Evolutionary conservation across 192 early-diverging fungal species (phyloP), one percentile per base, ranked within the genome.

Genomic region (Mortierella hygrophila): DNA sequence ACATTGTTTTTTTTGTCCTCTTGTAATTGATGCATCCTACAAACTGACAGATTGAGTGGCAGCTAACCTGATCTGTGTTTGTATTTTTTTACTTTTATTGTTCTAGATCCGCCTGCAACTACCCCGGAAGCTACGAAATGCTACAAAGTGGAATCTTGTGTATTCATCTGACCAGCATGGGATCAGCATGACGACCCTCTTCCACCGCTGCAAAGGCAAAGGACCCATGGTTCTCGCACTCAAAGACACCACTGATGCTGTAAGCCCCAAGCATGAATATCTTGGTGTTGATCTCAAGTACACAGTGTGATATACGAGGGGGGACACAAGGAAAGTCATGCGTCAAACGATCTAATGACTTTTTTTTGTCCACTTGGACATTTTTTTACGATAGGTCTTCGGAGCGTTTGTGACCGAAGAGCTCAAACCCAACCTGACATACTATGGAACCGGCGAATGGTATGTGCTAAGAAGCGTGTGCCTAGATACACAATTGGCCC

Each of bases 141-240:
- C 96, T 6, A 88, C 93, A 52, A 92, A 87, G 70, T 97, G 96
- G 96, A 93, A 88, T 18, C 90, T 99, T 40, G 82, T 97, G 4
- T 99, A 99, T 87, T 96, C 95, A 68, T 90, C 98, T 68, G 97
- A 99, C 74, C 96, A 98, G 82, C 97, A 99, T 83, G 98, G 98
- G 6, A 96, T 97, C 72, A 95, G 94, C 80, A 89, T 99, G 70
- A 89, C 94, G 70, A 98, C 97, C 3, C 90, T 99, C 80, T 96
- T 95, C 82, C 82, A 90, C 55, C 88, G 89, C 6, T 92, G 93
- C 57, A 90, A 91, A 68, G 83, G 84, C 65, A 93, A 96, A 82
- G 94, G 94, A 9, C 94, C 95, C 4, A 89, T 92, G 74, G 68
- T 97, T 13, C 76, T 97, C 75, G 91, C 91, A 9, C 91, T 97